Conservation (phyloP, 108 stramenopile species). For the Seminavis robusta region DNA sequence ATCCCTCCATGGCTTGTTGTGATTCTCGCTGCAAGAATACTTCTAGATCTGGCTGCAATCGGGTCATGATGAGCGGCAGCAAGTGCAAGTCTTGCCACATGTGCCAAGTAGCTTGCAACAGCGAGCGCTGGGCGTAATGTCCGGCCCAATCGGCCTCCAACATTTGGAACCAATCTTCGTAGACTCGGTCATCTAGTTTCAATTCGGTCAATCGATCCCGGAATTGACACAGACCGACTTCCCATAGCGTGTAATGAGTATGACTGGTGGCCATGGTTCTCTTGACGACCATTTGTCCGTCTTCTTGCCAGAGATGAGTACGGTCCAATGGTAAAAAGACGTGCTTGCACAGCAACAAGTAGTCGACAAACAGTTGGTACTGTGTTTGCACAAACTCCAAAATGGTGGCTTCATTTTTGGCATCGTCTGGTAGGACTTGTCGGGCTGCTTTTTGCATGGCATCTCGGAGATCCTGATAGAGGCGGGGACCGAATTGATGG, state of each 20-base stretch:
- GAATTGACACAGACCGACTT: constrained; percentile 43
- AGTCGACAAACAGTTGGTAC: constrained; percentile 47
- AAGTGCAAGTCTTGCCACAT: constrained; percentile 57
- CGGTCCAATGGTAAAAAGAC: constrained; percentile 53
- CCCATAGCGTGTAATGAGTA: constrained; percentile 21
- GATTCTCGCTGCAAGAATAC: constrained; percentile 29
- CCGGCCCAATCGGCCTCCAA: constrained; percentile 26
- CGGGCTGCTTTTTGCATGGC: constrained; percentile 55
- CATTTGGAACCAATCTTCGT: constrained; percentile 42
- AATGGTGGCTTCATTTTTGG: constrained; percentile 14
- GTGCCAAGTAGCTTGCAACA: constrained; percentile 32
- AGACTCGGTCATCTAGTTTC: constrained; percentile 28
- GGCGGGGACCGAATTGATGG: constrained; percentile 62
- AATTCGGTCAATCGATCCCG: constrained; percentile 20
- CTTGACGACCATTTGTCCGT: neutral
- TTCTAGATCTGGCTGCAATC: constrained; percentile 33
- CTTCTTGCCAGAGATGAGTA: constrained; percentile 28
- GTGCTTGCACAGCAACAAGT: constrained; percentile 42
- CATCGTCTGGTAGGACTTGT: constrained; percentile 21
- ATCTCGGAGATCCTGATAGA: constrained; percentile 56
- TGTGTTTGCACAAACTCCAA: constrained; percentile 28
- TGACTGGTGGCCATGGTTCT: neutral
- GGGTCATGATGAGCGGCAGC: constrained; percentile 15
- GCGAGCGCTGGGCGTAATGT: neutral
- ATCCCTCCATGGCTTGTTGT: constrained; percentile 8